These are phyloP conservation scores for Thelonectria blattea DNA, from an alignment of 2,329 filamentous ascomycete species.

Conservation along the genomic window DNA sequence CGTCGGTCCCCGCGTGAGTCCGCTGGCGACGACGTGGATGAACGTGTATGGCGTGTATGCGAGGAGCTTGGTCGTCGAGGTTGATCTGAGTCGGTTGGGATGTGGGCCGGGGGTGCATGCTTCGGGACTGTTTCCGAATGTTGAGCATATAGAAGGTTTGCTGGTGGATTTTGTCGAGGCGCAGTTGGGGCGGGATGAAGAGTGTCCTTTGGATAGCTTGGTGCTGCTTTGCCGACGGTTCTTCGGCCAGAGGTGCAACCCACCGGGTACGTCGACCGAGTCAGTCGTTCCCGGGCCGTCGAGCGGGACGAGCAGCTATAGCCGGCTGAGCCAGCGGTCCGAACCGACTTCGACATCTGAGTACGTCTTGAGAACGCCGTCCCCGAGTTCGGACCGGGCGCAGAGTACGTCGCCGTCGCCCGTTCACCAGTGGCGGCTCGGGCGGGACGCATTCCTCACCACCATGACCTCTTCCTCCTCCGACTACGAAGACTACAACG, in stretches of 20 bases:
- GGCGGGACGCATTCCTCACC: background rate
- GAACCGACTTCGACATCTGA: background rate
- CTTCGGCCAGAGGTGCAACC: slow-evolving; percentile 34
- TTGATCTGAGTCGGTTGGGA: slow-evolving; percentile 48
- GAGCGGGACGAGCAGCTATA: slow-evolving; percentile 12
- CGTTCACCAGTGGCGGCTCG: background rate
- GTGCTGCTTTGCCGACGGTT: slow-evolving; percentile 46
- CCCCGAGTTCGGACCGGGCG: slow-evolving; percentile 4
- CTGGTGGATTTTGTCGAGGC: slow-evolving; percentile 39
- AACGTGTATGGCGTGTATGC: slow-evolving; percentile 45
- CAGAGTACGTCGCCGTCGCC: slow-evolving; percentile 8
- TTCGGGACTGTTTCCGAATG: slow-evolving; percentile 30
- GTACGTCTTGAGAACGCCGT: background rate
- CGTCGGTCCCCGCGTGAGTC: slow-evolving; percentile 40
- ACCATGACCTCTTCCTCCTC: too few relatives aligned
- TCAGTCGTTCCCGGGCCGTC: background rate
- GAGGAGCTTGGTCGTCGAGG: slow-evolving; percentile 46
- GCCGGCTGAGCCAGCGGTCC: slow-evolving; percentile 20
- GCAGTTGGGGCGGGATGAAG: slow-evolving; percentile 30
- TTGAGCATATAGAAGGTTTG: slow-evolving; percentile 35
- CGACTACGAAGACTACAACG: too few relatives aligned
- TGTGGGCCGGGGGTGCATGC: slow-evolving; percentile 40
- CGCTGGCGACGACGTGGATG: slow-evolving; percentile 45
- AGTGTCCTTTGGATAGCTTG: slow-evolving; percentile 38
- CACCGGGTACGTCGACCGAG: background rate